phyloP scores from a whole-genome alignment of 73 alveolate species.

The Symbiodinium natans region DNA sequence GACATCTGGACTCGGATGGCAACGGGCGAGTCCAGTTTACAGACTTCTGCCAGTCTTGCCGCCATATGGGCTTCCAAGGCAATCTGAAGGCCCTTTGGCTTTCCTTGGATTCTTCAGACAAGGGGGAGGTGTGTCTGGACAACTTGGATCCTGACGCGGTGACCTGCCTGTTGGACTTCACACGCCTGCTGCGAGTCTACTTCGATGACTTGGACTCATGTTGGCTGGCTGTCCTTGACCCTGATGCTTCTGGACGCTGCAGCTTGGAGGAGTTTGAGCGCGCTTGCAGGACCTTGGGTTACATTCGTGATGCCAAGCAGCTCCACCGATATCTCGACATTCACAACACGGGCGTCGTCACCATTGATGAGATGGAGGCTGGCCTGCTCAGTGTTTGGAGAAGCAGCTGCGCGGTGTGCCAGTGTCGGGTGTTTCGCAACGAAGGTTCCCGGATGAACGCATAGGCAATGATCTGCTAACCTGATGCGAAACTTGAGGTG shows the following conservation, averaged over 20 bases:
- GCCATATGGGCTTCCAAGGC: constrained; percentile 20
- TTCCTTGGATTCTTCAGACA: constrained; percentile 14
- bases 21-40: neutral
- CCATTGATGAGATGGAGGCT: constrained; percentile 3
- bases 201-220: constrained; percentile 10
- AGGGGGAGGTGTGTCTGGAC: neutral
- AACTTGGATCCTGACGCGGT: constrained; percentile 13
- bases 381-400: too few relatives aligned
- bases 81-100: constrained; percentile 24
- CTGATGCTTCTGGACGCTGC: constrained; percentile 3
- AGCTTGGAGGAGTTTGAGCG: constrained; percentile 12
- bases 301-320: neutral
- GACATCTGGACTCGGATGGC: neutral
- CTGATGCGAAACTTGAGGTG: neutral
- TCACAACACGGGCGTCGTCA: neutral
- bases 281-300: neutral
- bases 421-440: neutral
- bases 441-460: too few relatives aligned
- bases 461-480: neutral
- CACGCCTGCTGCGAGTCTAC: constrained; percentile 8
- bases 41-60: constrained; percentile 6
- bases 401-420: too few relatives aligned
- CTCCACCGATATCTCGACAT: neutral
- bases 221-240: constrained; percentile 4
- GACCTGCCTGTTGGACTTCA: neutral